A percentile compares a stretch with the other conserved stretches of the same genome.
These are phyloP conservation scores for Dactylellina leptospora DNA, from an alignment of 2,329 filamentous ascomycete genomes.

Conservation along the genomic window DNA sequence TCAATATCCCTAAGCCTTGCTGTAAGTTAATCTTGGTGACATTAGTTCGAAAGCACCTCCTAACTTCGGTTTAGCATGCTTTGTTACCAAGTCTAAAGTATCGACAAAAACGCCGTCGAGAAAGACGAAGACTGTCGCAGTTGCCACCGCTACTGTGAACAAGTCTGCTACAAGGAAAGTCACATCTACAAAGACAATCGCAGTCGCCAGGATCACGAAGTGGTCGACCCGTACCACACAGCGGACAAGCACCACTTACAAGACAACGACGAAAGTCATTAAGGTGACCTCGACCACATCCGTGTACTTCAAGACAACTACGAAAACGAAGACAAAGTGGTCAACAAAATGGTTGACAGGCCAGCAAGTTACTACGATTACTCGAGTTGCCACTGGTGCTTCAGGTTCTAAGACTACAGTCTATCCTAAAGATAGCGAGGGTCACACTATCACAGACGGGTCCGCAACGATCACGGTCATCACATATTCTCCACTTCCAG, in stretches of 20 bases:
- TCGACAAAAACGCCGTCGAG: neutral
- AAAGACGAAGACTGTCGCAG: neutral
- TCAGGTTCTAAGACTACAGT: neutral
- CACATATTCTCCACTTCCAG: neutral
- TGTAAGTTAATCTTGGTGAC: neutral
- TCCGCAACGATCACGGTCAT: neutral
- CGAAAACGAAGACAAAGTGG: neutral
- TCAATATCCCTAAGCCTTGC: conserved; percentile 1
- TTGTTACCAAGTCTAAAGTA: neutral
- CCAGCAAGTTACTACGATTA: neutral
- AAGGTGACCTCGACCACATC: neutral
- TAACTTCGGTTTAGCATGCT: neutral
- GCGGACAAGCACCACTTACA: neutral
- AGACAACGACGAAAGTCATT: neutral
- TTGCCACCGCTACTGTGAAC: conserved; percentile 1
- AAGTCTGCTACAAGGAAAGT: neutral
- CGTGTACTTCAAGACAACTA: neutral
- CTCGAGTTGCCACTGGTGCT: neutral
- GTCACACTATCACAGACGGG: too few relatives aligned
- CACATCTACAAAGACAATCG: neutral
- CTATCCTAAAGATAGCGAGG: neutral
- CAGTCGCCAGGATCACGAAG: neutral
- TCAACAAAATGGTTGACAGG: neutral
- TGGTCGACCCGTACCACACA: neutral
- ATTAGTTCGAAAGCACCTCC: neutral